phyloP scores from a whole-genome alignment of 2,329 filamentous ascomycete species.

The Metarhizium rileyi region DNA sequence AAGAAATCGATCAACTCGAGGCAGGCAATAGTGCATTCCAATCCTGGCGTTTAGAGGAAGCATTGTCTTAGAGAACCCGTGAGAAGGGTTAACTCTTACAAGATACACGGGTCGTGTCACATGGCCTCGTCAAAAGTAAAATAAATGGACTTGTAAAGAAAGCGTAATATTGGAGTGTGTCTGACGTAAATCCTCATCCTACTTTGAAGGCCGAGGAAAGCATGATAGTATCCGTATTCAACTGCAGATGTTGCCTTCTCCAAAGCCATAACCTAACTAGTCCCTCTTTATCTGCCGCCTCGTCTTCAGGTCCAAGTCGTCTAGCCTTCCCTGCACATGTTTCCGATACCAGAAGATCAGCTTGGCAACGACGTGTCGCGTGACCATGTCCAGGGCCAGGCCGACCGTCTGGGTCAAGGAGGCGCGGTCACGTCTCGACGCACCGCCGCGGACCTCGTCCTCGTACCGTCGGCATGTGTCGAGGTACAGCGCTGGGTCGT shows the following conservation, averaged over 20 bases:
- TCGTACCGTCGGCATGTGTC: slow-evolving; percentile 42
- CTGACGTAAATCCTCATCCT: no score
- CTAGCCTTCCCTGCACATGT: slow-evolving; percentile 17
- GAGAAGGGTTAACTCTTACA: no score
- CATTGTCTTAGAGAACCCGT: no score
- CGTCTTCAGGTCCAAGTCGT: slow-evolving; percentile 15
- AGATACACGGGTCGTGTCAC: no score
- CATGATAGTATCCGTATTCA: no score
- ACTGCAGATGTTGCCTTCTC: no score
- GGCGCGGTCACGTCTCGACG: slow-evolving; percentile 3
- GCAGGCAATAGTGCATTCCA: no score
- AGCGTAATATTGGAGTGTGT: background rate
- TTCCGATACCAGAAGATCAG: slow-evolving; percentile 16
- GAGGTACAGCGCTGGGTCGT: slow-evolving; percentile 62
- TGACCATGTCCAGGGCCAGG: slow-evolving; percentile 11
- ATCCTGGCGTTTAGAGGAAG: background rate
- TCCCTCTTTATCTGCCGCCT: slow-evolving; percentile 9
- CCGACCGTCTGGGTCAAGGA: slow-evolving; percentile 9
- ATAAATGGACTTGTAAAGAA: no score
- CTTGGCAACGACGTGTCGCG: slow-evolving; percentile 13
- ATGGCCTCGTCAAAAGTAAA: no score
- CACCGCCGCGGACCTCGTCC: slow-evolving; percentile 21
- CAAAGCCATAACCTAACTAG: no score
- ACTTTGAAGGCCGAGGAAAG: no score
- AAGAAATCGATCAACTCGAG: no score